Evolutionary conservation across 2,329 filamentous ascomycete species (phyloP).

Genomic region (Penicillium sp.): DNA sequence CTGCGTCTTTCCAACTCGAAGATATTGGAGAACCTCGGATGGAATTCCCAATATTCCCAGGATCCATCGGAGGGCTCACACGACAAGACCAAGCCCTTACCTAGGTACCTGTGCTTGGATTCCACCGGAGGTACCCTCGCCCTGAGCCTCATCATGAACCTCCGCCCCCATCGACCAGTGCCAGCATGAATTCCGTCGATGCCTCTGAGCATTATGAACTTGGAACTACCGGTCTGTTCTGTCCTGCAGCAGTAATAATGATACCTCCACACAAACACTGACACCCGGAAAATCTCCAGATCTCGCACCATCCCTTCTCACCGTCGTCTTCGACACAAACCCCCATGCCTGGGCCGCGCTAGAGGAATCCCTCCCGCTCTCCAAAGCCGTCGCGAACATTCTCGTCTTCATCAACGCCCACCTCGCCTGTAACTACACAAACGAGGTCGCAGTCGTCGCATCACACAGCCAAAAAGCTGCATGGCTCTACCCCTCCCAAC

Average conservation of each 20-base stretch:
- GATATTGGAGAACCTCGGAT: too few species aligned
- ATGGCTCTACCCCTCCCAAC: slow-evolving; percentile 78
- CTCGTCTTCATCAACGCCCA: slow-evolving; percentile 98
- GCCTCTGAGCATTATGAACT: slow-evolving; percentile 61
- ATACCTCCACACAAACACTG: slow-evolving; percentile 6
- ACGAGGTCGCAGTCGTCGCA: slow-evolving; percentile 89
- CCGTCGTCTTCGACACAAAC: slow-evolving; percentile 94
- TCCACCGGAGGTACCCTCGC: neutral
- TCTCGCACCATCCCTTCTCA: slow-evolving; percentile 77
- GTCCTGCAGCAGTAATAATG: too few species aligned
- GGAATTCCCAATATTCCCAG: neutral
- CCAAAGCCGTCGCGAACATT: slow-evolving; percentile 82
- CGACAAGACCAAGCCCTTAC: neutral
- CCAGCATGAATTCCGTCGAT: slow-evolving; percentile 68
- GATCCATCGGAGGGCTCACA: neutral
- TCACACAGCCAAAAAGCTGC: slow-evolving; percentile 83
- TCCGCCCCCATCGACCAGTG: slow-evolving; percentile 12
- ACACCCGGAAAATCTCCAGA: slow-evolving; percentile 40
- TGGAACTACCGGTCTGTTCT: slow-evolving; percentile 46
- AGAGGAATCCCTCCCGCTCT: slow-evolving; percentile 73
- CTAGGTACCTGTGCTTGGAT: neutral
- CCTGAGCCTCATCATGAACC: slow-evolving; percentile 16
- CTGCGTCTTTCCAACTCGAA: neutral
- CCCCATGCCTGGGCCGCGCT: slow-evolving; percentile 90
- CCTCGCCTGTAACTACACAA: slow-evolving; percentile 88